Percentiles rank a stretch among this genome's conserved stretches.
These are phyloP conservation scores for Lactarius trivialis DNA, from an alignment of 768 basidiomycete species.

Conservation along the genomic window DNA sequence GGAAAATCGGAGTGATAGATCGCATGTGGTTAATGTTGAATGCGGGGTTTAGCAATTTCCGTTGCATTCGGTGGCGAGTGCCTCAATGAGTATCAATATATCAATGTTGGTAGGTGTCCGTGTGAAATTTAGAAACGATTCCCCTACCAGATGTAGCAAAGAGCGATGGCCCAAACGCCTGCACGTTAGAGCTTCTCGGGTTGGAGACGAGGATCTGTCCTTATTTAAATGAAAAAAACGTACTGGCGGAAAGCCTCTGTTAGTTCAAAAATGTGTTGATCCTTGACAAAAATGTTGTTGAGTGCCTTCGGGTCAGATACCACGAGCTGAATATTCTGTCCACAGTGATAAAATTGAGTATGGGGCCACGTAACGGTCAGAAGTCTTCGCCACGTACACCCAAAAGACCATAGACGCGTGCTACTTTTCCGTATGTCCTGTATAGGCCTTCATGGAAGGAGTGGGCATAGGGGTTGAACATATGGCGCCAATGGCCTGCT, in stretches of 20 bases:
- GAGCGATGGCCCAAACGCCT: not conserved
- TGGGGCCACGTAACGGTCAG: not conserved
- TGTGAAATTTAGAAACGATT: not conserved
- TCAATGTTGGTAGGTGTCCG: not conserved
- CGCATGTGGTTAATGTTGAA: conserved; percentile 25
- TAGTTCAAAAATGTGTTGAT: not conserved
- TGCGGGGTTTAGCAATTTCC: conserved; percentile 16
- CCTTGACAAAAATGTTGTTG: not conserved
- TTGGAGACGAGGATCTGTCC: not conserved
- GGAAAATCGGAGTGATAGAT: conserved; percentile 22
- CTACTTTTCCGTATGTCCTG: not conserved
- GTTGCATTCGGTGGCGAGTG: conserved; percentile 4
- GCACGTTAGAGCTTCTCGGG: not conserved
- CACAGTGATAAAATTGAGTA: not conserved
- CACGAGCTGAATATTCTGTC: not conserved
- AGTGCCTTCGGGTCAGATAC: not conserved
- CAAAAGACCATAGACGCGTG: not conserved
- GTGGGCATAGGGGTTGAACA: not conserved
- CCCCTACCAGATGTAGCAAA: not conserved
- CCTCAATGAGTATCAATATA: not conserved
- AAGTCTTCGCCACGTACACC: not conserved
- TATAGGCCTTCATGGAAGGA: not conserved
- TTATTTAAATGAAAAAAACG: not conserved
- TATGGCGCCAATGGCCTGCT: not conserved
- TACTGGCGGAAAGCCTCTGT: not conserved